Percentiles rank a stretch among this genome's conserved stretches.
These are phyloP conservation scores for Vaucheria bursata DNA, from an alignment of 352 stramenopile genomes.

Conservation along the genomic window DNA sequence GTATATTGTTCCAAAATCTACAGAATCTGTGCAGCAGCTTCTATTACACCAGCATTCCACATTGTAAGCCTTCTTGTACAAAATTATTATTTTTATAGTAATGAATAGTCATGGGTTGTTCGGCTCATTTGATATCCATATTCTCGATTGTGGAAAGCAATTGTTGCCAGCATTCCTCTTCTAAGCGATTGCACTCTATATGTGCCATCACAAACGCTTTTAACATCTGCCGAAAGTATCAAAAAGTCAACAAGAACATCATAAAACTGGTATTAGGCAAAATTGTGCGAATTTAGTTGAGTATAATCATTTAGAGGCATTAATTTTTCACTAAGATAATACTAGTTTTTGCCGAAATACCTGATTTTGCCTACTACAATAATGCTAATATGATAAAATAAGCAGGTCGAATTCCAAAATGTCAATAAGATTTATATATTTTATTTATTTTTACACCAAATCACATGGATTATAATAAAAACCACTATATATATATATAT, in stretches of 20 bases:
- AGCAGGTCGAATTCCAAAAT: background rate
- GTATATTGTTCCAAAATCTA: too few species aligned
- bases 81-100: too few species aligned
- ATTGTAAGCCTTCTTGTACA: too few species aligned
- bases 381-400: background rate
- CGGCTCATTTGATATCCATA: too few species aligned
- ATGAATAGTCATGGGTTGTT: too few species aligned
- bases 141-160: conserved; percentile 43
- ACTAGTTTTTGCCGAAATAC: background rate
- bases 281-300: background rate
- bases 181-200: conserved; percentile 46
- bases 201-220: conserved; percentile 6
- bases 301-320: background rate
- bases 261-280: background rate
- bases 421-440: too few species aligned
- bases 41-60: too few species aligned
- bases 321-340: background rate
- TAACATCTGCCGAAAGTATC: background rate
- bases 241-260: background rate
- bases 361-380: background rate
- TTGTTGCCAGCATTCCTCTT: conserved; percentile 42
- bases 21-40: too few species aligned
- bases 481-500: too few species aligned
- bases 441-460: too few species aligned
- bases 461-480: too few species aligned